Conservation (phyloP, 129 eudicot genomes). For the Centrapalus pauciflorus region DNA sequence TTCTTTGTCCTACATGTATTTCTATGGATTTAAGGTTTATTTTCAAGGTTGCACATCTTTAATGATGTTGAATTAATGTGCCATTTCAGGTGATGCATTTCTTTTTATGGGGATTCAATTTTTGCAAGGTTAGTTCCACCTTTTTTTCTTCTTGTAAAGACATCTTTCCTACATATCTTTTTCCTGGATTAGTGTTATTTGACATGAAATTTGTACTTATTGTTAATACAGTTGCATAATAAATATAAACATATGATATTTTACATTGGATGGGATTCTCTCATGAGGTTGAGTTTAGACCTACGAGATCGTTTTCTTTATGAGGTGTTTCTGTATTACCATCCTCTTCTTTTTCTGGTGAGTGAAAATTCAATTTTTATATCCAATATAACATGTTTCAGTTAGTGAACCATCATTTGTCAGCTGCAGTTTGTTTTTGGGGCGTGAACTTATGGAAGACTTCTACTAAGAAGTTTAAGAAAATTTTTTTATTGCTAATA, state of each 20-base stretch:
- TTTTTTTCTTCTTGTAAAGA: conserved; percentile 3
- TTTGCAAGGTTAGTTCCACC: conserved; percentile 78
- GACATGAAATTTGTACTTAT: conserved; percentile 1
- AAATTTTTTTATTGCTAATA: conserved; percentile 22
- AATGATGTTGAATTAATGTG: conserved; percentile 11
- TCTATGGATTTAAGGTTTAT: background rate
- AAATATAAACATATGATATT: conserved; percentile 3
- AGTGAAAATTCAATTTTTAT: conserved; percentile 26
- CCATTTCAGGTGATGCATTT: conserved; percentile 75
- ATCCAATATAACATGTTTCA: background rate
- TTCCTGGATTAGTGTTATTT: background rate
- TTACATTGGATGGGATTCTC: conserved; percentile 97
- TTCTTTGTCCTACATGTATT: background rate
- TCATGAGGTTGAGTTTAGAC: conserved; percentile 96
- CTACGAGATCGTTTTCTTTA: conserved; percentile 89
- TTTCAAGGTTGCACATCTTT: background rate
- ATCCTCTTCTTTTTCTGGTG: conserved; percentile 97
- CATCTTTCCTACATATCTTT: conserved; percentile 5
- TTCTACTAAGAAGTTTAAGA: too few species aligned
- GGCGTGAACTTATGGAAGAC: conserved; percentile 94
- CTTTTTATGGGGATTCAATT: conserved; percentile 77
- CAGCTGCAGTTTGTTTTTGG: conserved; percentile 95
- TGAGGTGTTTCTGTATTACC: conserved; percentile 96
- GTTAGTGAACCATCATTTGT: background rate
- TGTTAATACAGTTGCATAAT: conserved; percentile 1